Evolutionary conservation across 129 eudicot species (phyloP), one percentile per base, ranked within the genome.

Genomic region (Cynara cardunculus): DNA sequence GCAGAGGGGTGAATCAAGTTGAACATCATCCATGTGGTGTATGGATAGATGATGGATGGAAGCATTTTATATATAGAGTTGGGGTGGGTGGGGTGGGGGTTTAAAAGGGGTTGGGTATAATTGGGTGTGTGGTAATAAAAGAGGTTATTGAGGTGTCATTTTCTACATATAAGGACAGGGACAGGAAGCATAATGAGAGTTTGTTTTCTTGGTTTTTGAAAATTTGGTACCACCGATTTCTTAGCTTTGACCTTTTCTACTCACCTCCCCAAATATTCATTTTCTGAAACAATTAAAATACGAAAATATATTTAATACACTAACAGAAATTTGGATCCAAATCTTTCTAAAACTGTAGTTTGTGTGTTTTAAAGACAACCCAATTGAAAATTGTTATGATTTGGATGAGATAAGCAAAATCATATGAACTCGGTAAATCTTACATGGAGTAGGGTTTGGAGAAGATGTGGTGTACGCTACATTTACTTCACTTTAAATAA

Each of bases 121-220:
- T 70, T 71, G 81, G 84, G 81, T 69, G 69, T 70, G 78, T 69
- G 73, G 76, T 75, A 86, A 62, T 79, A 64, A 77, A 83, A 69
- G 80, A 76, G 87, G 80, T 83, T 70, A 68, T 27, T 85, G 89
- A 85, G 69, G 82, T 70, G 89, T 89, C 93, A 87, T 80, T 85
- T 80, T 89, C 87, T 69, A 14, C 69, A 62, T 44, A 75, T 26
- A 78, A 84, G 74, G 78, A 78, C 84, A 86, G 85, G 73, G 84
- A 80, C 89, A 88, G 78, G 71, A 73, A 70, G 89, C 78, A 78
- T 80, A 72, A 82, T 80, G 84, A 78, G 89, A 87, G 86, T 89
- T 83, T 88, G 86, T 86, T 86, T 77, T 83, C 84, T 86, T 83
- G 88, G 84, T 70, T 77, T 86, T 61, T 39, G 82, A 49, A 66